These are phyloP conservation scores for Lachancea thermotolerans DNA, from an alignment of 805 yeast species.

Conservation along the genomic window DNA sequence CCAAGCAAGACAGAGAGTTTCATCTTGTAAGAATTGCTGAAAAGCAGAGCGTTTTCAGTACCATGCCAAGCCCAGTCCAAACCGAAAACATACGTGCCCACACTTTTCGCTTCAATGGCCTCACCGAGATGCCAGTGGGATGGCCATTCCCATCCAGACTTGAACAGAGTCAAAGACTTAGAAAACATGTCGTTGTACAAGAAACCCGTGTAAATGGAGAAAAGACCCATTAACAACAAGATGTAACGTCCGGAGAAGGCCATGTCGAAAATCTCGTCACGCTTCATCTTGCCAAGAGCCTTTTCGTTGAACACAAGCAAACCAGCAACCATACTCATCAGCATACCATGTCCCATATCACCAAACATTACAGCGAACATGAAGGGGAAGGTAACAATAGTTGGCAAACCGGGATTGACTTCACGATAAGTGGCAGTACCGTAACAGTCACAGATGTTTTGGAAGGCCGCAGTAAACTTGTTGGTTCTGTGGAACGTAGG, in stretches of 20 bases:
- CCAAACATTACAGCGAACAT: slow-evolving; percentile 84
- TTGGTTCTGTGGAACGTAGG: slow-evolving; percentile 67
- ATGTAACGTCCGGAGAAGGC: slow-evolving; percentile 67
- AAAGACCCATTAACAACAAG: slow-evolving; percentile 60
- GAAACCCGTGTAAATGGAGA: slow-evolving; percentile 70
- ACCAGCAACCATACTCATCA: slow-evolving; percentile 50
- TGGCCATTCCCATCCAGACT: slow-evolving; percentile 68
- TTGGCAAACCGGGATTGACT: slow-evolving; percentile 69
- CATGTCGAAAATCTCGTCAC: slow-evolving; percentile 75
- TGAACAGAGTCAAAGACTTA: slow-evolving; percentile 58
- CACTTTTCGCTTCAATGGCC: slow-evolving; percentile 40
- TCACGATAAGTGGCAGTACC: slow-evolving; percentile 72
- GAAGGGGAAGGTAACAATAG: slow-evolving; percentile 70
- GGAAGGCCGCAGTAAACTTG: slow-evolving; percentile 64
- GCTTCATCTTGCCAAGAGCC: slow-evolving; percentile 45
- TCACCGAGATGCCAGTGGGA: slow-evolving; percentile 43
- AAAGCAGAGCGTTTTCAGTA: slow-evolving; percentile 62
- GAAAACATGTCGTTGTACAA: slow-evolving; percentile 69
- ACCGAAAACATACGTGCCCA: slow-evolving; percentile 55
- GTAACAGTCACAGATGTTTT: slow-evolving; percentile 67
- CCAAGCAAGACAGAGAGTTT: slow-evolving; percentile 72
- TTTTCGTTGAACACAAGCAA: slow-evolving; percentile 50
- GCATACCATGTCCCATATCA: slow-evolving; percentile 72
- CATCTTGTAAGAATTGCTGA: slow-evolving; percentile 72
- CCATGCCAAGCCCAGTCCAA: slow-evolving; percentile 76